phyloP scores from a whole-genome alignment of 2,329 filamentous ascomycete species.

The Scolecobasidium constrictum region DNA sequence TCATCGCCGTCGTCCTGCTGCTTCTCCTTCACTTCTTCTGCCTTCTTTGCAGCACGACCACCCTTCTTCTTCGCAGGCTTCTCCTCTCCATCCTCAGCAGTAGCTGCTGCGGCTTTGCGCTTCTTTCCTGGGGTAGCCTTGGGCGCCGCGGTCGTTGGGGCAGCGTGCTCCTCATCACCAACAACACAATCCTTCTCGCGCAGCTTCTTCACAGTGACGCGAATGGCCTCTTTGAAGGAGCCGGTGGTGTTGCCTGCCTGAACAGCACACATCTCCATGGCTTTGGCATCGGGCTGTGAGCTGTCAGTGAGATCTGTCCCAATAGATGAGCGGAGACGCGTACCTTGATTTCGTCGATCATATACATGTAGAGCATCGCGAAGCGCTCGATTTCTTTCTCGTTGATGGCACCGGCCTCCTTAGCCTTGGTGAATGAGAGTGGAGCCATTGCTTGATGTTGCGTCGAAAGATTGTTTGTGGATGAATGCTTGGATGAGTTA shows the following conservation, averaged over 20 bases:
- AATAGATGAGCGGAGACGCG: not conserved
- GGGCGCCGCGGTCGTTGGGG: not conserved
- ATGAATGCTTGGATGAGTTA: too few species aligned
- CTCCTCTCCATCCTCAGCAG: not conserved
- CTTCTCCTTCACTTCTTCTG: not conserved
- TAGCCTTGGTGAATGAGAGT: not conserved
- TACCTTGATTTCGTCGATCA: not conserved
- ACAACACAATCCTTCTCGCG: not conserved
- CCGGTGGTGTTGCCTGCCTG: not conserved
- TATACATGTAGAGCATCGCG: not conserved
- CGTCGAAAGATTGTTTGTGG: too few species aligned
- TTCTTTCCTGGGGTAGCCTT: not conserved
- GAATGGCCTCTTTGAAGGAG: not conserved
- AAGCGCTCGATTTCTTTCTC: slow-evolving; percentile 1
- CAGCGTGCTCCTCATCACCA: not conserved
- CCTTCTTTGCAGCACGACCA: not conserved
- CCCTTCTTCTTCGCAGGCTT: too few species aligned
- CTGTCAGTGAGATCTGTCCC: not conserved
- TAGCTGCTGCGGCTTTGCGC: not conserved
- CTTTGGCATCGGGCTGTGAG: not conserved
- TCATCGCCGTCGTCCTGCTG: not conserved
- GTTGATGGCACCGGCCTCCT: not conserved
- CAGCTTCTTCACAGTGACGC: not conserved
- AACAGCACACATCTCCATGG: not conserved
- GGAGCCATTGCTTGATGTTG: too few species aligned